A percentile compares a stretch with the other conserved stretches of the same genome.
Conservation (phyloP, 1,284 basidiomycete species). For the Ganoderma resinaceum region DNA sequence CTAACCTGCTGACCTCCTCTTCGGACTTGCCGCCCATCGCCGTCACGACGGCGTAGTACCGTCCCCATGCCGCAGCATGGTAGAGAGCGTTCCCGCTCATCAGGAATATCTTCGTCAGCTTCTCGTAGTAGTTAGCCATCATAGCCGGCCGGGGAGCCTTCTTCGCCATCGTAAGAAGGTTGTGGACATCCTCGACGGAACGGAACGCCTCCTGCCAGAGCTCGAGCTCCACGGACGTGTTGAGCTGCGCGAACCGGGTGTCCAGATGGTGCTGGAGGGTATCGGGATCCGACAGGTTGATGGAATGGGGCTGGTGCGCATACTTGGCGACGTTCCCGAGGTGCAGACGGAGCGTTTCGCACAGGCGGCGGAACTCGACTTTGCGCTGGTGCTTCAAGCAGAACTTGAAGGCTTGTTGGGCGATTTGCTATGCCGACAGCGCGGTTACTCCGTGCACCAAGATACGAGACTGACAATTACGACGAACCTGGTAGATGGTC, state of each 20-base stretch:
- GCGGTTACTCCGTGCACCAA: slow-evolving; percentile 16
- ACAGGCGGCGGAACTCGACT: slow-evolving; percentile 97
- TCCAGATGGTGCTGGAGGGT: slow-evolving; percentile 97
- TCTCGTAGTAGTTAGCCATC: slow-evolving; percentile 99
- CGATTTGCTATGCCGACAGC: slow-evolving; percentile 75
- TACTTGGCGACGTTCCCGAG: slow-evolving; percentile 96
- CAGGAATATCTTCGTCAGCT: slow-evolving; percentile 95
- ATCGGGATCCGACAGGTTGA: slow-evolving; percentile 97
- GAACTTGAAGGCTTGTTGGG: slow-evolving; percentile 97
- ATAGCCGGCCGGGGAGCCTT: slow-evolving; percentile 91
- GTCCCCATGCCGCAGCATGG: slow-evolving; percentile 96
- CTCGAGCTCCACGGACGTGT: slow-evolving; percentile 98
- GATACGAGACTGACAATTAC: slow-evolving; percentile 33
- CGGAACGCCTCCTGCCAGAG: slow-evolving; percentile 99
- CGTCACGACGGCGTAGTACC: slow-evolving; percentile 78
- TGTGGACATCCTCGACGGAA: slow-evolving; percentile 98
- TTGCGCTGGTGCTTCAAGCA: slow-evolving; percentile 95
- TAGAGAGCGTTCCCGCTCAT: slow-evolving; percentile 95
- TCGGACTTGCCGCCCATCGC: slow-evolving; percentile 75
- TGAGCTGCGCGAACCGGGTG: slow-evolving; percentile 97
- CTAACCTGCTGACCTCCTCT: slow-evolving; percentile 84
- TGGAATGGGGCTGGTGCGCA: slow-evolving; percentile 93
- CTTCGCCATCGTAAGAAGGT: slow-evolving; percentile 92
- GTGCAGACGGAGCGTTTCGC: slow-evolving; percentile 96
- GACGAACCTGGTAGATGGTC: slow-evolving; percentile 88